Evolutionary conservation across 108 stramenopile genomes (phyloP).

Genomic region (Thalassiosira profunda): DNA sequence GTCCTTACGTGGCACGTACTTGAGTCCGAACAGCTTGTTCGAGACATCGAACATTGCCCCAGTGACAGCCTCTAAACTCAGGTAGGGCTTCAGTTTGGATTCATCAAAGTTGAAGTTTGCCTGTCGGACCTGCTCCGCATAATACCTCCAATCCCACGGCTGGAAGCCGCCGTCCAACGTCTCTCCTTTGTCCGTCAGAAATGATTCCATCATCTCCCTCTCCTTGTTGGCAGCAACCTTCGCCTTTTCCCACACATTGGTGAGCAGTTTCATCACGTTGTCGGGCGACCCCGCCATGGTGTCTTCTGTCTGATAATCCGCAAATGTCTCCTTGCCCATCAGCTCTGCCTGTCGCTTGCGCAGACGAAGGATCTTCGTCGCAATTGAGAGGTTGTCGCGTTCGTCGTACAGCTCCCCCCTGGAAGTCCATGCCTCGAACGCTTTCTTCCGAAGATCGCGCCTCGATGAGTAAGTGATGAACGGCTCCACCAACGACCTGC

Average conservation of each 20-base stretch:
- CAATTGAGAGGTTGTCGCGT: slow-evolving; percentile 69
- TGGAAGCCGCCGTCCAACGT: slow-evolving; percentile 68
- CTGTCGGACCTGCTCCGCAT: slow-evolving; percentile 72
- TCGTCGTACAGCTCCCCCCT: slow-evolving; percentile 65
- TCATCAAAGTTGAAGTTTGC: slow-evolving; percentile 84
- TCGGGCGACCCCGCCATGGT: slow-evolving; percentile 83
- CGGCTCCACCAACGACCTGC: slow-evolving; percentile 76
- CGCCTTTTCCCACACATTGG: slow-evolving; percentile 76
- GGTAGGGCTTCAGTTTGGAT: slow-evolving; percentile 70
- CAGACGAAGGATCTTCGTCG: slow-evolving; percentile 61
- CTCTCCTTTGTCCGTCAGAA: slow-evolving; percentile 49
- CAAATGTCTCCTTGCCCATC: slow-evolving; percentile 64
- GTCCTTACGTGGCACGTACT: slow-evolving; percentile 60
- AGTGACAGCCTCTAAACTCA: slow-evolving; percentile 64
- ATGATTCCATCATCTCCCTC: slow-evolving; percentile 68
- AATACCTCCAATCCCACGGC: slow-evolving; percentile 86
- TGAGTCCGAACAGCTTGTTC: slow-evolving; percentile 71
- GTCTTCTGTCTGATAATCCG: slow-evolving; percentile 74
- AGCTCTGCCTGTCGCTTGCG: slow-evolving; percentile 62
- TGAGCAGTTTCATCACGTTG: slow-evolving; percentile 62
- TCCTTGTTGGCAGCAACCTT: slow-evolving; percentile 76
- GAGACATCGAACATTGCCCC: slow-evolving; percentile 77
- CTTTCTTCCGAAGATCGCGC: slow-evolving; percentile 65
- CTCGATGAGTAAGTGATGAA: slow-evolving; percentile 64
- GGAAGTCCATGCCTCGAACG: slow-evolving; percentile 63